Percentiles rank a stretch among this genome's conserved stretches.
These are phyloP conservation scores for Takashimella tepidaria DNA, from an alignment of 1,284 basidiomycete species.

Conservation along the genomic window DNA sequence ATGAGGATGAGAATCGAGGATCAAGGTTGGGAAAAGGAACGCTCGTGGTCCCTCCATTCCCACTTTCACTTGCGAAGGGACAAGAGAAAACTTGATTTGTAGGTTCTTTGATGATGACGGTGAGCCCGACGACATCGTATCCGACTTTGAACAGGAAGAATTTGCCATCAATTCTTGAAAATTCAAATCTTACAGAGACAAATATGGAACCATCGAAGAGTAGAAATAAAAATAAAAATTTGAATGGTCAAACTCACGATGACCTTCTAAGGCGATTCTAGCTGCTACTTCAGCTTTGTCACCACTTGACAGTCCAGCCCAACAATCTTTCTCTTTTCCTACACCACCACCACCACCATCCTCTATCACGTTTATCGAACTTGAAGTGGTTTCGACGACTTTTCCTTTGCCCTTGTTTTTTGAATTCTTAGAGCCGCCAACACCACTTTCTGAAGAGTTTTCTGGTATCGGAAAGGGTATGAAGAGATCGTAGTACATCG, in stretches of 20 bases:
- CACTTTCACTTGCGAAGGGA: constrained; percentile 25
- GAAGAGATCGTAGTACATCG: constrained; percentile 48
- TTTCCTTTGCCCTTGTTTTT: constrained; percentile 42
- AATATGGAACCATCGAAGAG: no score
- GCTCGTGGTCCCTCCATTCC: constrained; percentile 3
- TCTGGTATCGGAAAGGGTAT: constrained; percentile 38
- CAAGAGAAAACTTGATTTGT: constrained; percentile 24
- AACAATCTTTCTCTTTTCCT: constrained; percentile 25
- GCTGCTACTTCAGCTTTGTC: constrained; percentile 36
- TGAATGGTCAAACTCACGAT: constrained; percentile 27
- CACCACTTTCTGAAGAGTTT: neutral
- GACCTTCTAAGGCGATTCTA: constrained; percentile 34
- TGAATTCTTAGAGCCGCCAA: constrained; percentile 19
- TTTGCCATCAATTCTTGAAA: neutral
- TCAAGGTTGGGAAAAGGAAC: constrained; percentile 41
- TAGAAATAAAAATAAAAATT: neutral
- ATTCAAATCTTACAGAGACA: neutral
- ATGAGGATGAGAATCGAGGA: constrained; percentile 21
- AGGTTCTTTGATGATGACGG: constrained; percentile 29
- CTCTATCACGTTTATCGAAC: no score
- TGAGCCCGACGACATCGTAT: constrained; percentile 41
- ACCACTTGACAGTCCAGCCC: constrained; percentile 29
- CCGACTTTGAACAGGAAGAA: constrained; percentile 29
- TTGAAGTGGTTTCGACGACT: constrained; percentile 5
- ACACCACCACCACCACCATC: no score